These are phyloP conservation scores for Salinomyces thailandicus DNA, from an alignment of 2,329 filamentous ascomycete genomes.

Conservation along the genomic window DNA sequence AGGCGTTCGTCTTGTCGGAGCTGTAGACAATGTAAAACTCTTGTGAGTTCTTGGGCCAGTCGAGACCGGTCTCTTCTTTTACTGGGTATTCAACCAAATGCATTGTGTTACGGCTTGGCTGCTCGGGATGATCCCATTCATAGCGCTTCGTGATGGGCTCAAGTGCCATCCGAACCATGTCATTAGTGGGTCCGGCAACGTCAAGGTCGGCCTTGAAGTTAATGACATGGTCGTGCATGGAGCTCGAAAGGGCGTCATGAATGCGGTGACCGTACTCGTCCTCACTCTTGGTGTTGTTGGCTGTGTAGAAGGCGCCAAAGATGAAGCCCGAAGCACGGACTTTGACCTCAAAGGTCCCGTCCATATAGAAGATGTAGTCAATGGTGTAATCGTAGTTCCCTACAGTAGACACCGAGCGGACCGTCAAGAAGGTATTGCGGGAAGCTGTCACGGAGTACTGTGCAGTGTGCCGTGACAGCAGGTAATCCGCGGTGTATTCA, in stretches of 20 bases:
- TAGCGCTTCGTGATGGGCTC: constrained; percentile 22
- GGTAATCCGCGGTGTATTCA: constrained; percentile 41
- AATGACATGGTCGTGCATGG: constrained; percentile 31
- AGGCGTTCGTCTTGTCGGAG: constrained; percentile 28
- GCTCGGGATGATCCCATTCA: constrained; percentile 21
- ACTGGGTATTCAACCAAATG: constrained; percentile 19
- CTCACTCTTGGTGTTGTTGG: constrained; percentile 30
- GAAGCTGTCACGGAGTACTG: constrained; percentile 34
- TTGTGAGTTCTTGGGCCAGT: constrained; percentile 30
- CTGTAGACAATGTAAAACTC: constrained; percentile 33
- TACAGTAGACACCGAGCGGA: constrained; percentile 41
- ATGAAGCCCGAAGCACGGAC: constrained; percentile 47
- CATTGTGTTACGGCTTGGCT: constrained; percentile 24
- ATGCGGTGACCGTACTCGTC: constrained; percentile 31
- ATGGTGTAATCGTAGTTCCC: constrained; percentile 48
- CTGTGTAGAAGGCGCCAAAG: constrained; percentile 38
- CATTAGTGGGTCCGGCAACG: constrained; percentile 28
- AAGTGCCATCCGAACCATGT: constrained; percentile 24
- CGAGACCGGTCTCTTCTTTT: constrained; percentile 18
- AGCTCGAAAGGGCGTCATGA: constrained; percentile 28
- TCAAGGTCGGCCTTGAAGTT: constrained; percentile 35
- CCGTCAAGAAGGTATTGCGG: constrained; percentile 35
- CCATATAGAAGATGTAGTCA: constrained; percentile 42
- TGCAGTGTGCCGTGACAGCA: constrained; percentile 41
- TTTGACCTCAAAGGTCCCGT: constrained; percentile 43